phyloP scores from a whole-genome alignment of 2,329 filamentous ascomycete species.

The Claviceps arundinis region DNA sequence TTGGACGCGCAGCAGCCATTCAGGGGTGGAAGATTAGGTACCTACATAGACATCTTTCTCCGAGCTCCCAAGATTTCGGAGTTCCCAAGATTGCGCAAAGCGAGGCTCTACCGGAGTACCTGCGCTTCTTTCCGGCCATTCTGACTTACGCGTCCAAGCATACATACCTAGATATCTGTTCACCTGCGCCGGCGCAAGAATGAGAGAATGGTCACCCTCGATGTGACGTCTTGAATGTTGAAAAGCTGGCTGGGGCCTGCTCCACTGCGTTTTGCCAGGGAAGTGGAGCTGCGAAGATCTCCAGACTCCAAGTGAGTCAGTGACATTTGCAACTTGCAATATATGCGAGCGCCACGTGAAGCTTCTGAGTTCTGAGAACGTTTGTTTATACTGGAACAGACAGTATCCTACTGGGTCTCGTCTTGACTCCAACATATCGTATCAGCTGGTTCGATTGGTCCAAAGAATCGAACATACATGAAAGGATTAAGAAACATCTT shows the following conservation, averaged over 20 bases:
- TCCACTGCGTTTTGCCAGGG: background rate
- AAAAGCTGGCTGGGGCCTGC: background rate
- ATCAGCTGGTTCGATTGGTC: no score
- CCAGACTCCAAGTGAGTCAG: no score
- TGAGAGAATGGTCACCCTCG: background rate
- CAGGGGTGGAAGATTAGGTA: no score
- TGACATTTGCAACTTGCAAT: no score
- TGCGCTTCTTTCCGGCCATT: background rate
- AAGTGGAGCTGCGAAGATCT: background rate
- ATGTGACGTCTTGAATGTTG: background rate
- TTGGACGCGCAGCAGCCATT: background rate
- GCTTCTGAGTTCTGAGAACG: no score
- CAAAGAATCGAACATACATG: no score
- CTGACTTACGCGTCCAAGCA: background rate
- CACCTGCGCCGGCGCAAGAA: background rate
- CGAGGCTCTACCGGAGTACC: background rate
- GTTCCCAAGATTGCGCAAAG: background rate
- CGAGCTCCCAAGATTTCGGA: no score
- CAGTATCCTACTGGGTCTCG: no score
- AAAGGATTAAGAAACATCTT: no score
- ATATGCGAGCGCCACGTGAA: no score
- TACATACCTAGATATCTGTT: background rate
- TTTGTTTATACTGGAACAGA: no score
- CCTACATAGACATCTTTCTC: background rate
- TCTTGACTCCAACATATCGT: no score